Conservation (phyloP, 2,329 filamentous ascomycete species). For the Hypoxylon sp. region DNA sequence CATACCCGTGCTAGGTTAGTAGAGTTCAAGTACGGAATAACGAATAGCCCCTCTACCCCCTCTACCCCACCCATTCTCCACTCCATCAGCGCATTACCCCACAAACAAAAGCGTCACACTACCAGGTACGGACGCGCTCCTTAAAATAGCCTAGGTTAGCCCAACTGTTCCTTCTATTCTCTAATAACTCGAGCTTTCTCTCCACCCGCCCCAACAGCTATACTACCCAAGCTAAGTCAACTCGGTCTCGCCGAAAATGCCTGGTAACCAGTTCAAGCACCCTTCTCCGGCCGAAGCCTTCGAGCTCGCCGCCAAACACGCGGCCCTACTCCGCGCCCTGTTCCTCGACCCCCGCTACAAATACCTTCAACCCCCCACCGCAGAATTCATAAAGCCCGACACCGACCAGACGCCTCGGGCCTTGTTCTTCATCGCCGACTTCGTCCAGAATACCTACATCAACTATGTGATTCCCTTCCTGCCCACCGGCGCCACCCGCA, state of each 20-base stretch:
- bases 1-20: too few relatives aligned
- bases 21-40: too few relatives aligned
- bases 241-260: constrained; percentile 25
- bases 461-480: constrained; percentile 47
- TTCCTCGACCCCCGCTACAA: constrained; percentile 45
- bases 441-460: constrained; percentile 49
- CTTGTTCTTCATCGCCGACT: constrained; percentile 47
- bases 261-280: constrained; percentile 26
- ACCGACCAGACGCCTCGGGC: constrained; percentile 35
- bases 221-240: background rate
- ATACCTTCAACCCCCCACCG: constrained; percentile 44
- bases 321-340: constrained; percentile 46
- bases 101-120: background rate
- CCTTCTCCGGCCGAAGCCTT: constrained; percentile 45
- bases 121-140: background rate
- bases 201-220: background rate
- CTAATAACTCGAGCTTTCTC: background rate
- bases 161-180: background rate
- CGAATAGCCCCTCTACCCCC: background rate
- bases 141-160: background rate
- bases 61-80: background rate
- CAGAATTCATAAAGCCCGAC: constrained; percentile 42
- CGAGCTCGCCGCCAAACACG: constrained; percentile 42
- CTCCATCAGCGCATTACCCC: background rate
- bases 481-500: constrained; percentile 46